Evolutionary conservation across 1,284 basidiomycete genomes (phyloP).

Genomic region (Phellopilus nigrolimitatus): DNA sequence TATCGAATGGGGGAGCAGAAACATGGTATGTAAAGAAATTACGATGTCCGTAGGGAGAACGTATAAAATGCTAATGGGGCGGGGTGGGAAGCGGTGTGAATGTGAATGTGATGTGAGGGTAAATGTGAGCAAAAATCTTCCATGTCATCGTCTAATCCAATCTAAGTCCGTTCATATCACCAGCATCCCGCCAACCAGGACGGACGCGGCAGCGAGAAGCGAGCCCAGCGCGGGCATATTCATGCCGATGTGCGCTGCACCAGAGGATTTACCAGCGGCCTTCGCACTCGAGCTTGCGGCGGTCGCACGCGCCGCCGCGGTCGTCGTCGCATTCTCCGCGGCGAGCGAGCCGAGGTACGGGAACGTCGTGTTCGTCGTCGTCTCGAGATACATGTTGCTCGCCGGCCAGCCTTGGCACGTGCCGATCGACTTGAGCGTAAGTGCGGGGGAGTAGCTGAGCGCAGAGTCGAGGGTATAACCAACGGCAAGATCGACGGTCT

Average conservation of each 20-base stretch:
- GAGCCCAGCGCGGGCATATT: conserved; percentile 9
- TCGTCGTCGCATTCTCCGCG: conserved; percentile 13
- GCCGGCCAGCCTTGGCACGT: conserved; percentile 50
- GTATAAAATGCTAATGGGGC: background rate
- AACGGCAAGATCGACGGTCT: conserved; percentile 84
- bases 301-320: conserved; percentile 14
- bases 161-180: too few species aligned
- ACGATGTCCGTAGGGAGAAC: background rate
- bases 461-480: conserved; percentile 82
- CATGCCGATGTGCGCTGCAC: conserved; percentile 3
- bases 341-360: conserved; percentile 35
- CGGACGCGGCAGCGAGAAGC: conserved; percentile 15
- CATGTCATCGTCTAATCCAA: background rate
- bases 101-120: background rate
- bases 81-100: background rate
- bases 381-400: conserved; percentile 59
- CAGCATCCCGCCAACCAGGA: conserved; percentile 16
- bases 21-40: background rate
- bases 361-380: conserved; percentile 56
- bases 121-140: background rate
- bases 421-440: conserved; percentile 64
- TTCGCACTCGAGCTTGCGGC: conserved; percentile 5
- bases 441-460: conserved; percentile 49
- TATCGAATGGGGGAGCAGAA: background rate
- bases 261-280: conserved; percentile 2